A percentile compares a stretch with the other conserved stretches of the same genome.
Evolutionary conservation across 2,329 filamentous ascomycete species (phyloP).

Genomic region (Metarhizium rileyi): DNA sequence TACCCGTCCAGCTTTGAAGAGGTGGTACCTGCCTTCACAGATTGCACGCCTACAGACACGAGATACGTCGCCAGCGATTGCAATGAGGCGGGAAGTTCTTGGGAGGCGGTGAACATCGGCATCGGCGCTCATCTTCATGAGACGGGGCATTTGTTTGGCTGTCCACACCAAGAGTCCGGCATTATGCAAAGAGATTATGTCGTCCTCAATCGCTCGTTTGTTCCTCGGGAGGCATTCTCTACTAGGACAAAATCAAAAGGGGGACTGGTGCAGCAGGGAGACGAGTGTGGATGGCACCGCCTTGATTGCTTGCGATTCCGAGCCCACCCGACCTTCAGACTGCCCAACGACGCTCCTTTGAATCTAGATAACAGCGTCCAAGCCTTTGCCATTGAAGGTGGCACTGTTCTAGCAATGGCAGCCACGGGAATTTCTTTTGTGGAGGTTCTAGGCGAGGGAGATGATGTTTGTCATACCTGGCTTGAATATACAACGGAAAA

Average conservation of each 20-base stretch:
- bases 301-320: slow-evolving; percentile 83
- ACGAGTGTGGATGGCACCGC: slow-evolving; percentile 88
- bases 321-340: slow-evolving; percentile 79
- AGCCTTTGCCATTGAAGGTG: slow-evolving; percentile 74
- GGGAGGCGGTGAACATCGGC: slow-evolving; percentile 91
- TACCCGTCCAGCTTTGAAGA: slow-evolving; percentile 87
- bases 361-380: slow-evolving; percentile 68
- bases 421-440: slow-evolving; percentile 75
- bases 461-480: slow-evolving; percentile 70
- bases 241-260: slow-evolving; percentile 81
- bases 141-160: slow-evolving; percentile 81
- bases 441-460: slow-evolving; percentile 72
- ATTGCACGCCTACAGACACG: slow-evolving; percentile 83
- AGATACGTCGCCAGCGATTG: slow-evolving; percentile 74
- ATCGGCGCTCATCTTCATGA: slow-evolving; percentile 92
- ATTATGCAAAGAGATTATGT: slow-evolving; percentile 89
- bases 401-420: slow-evolving; percentile 67
- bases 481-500: slow-evolving; percentile 66
- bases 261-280: slow-evolving; percentile 59
- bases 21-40: slow-evolving; percentile 76
- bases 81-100: slow-evolving; percentile 78
- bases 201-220: slow-evolving; percentile 72
- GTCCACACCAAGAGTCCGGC: slow-evolving; percentile 81
- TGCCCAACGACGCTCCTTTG: slow-evolving; percentile 62
- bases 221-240: slow-evolving; percentile 72